Evolutionary conservation across 345 rosid genomes (phyloP), one percentile per base, ranked within the genome.

Genomic region (Arabis hirsuta): DNA sequence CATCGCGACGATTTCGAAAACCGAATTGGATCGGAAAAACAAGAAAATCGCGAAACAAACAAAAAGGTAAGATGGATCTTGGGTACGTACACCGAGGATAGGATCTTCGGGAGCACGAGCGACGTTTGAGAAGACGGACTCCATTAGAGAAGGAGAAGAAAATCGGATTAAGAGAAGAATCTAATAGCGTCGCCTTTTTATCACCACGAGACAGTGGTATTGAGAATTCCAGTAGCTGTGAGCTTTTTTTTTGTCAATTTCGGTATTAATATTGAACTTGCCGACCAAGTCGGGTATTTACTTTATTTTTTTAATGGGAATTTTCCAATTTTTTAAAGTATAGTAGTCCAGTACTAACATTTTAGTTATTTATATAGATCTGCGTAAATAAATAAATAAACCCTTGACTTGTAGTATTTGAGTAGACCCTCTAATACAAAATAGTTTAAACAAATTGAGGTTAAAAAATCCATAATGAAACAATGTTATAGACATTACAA

Each of bases 51-150:
- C 12, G 10, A 22, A 7, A 32, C 3, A 71, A 26, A 58, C 8
- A 39, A 51, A 53, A 27, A 34, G 11, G 64, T 19, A 62, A 53
- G 22, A 50, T 14, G 11, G 38, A 71, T 71, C 7, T 8, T 14
- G 54, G 19, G 73, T 22, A 57, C 69, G 6, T 80, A 87, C 91
- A 74, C 91, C 91, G 22, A 87, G 84, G 68, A 87, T 87, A 34
- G 91, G 86, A 82, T 87, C 91, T 69, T 87, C 89, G 14, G 88
- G 89, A 67, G 89, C 91, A 42, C 80, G 82, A 60, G 41, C 78
- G 39, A 87, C 46, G 48, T 54, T 57, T 19, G 72, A 71, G 77
- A 87, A 87, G 13, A 87, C 84, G 29, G 91, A 87, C 3, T 83
- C 84, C 81, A 84, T 82, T 16, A 29, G 55, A 46, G 22, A 55